Conservation (phyloP, 2,329 filamentous ascomycete genomes). For the Cercospora nicotianae region DNA sequence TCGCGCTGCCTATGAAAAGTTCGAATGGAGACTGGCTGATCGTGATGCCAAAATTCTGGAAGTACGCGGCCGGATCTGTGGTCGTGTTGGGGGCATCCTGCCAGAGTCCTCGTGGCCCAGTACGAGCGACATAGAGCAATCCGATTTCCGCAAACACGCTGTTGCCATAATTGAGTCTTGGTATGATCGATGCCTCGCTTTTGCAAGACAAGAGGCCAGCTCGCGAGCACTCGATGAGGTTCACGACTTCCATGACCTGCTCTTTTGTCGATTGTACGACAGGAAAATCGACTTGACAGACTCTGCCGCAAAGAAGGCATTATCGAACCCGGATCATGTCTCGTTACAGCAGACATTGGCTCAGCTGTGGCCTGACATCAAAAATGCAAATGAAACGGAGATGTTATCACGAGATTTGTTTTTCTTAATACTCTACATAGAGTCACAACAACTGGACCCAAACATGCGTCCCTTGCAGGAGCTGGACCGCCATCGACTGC, state of each 20-base stretch:
- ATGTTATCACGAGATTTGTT: not conserved
- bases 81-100: not conserved
- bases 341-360: not conserved
- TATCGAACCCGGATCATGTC: not conserved
- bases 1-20: not conserved
- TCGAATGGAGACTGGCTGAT: not conserved
- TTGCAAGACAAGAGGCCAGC: not conserved
- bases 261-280: not conserved
- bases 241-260: not conserved
- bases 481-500: not conserved
- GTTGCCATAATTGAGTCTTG: not conserved
- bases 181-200: not conserved
- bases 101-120: not conserved
- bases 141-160: not conserved
- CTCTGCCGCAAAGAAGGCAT: not conserved
- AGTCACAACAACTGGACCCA: not conserved
- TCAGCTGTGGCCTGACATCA: not conserved
- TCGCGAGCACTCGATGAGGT: not conserved
- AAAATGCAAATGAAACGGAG: not conserved
- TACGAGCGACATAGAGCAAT: not conserved
- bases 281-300: not conserved
- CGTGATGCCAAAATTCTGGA: not conserved
- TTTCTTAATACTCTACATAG: not conserved
- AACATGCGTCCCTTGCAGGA: not conserved
- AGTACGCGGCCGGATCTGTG: not conserved